Percentiles rank a stretch among this genome's conserved stretches.
Evolutionary conservation across 257 asterid species (phyloP).

Genomic region (Rauvolfia tetraphylla): DNA sequence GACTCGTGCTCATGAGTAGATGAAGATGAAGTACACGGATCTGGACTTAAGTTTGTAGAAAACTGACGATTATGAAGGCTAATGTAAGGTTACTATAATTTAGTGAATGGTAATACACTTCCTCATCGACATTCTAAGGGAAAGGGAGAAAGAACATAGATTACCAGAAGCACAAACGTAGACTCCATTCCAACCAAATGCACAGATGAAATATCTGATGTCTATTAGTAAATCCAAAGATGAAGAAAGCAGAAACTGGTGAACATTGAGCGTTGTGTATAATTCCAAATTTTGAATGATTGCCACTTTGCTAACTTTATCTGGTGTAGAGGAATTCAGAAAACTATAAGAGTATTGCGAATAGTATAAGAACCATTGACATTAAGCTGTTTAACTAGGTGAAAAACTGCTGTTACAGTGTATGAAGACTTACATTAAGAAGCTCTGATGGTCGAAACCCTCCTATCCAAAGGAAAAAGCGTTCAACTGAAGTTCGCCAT

Average conservation of each 20-base stretch:
- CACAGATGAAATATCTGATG: background rate
- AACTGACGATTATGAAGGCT: background rate
- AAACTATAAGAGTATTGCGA: background rate
- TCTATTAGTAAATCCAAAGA: background rate
- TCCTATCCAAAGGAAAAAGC: slow-evolving; percentile 90
- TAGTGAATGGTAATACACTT: background rate
- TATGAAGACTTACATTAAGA: slow-evolving; percentile 46
- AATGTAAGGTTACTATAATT: background rate
- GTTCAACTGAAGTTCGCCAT: slow-evolving; percentile 85
- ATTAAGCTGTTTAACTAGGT: background rate
- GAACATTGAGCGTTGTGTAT: background rate
- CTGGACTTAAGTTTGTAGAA: background rate
- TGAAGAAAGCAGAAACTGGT: background rate
- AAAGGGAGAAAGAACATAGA: background rate
- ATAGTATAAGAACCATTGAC: background rate
- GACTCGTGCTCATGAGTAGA: background rate
- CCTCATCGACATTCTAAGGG: background rate
- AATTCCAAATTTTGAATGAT: background rate
- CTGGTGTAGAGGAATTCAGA: background rate
- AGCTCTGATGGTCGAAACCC: slow-evolving; percentile 93
- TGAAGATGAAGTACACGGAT: background rate
- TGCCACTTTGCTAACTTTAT: background rate
- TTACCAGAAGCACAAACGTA: background rate
- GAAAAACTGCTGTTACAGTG: background rate
- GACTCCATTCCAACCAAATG: background rate